Conservation (phyloP, 768 basidiomycete species). For the Leucosporidium creatinivorum region DNA sequence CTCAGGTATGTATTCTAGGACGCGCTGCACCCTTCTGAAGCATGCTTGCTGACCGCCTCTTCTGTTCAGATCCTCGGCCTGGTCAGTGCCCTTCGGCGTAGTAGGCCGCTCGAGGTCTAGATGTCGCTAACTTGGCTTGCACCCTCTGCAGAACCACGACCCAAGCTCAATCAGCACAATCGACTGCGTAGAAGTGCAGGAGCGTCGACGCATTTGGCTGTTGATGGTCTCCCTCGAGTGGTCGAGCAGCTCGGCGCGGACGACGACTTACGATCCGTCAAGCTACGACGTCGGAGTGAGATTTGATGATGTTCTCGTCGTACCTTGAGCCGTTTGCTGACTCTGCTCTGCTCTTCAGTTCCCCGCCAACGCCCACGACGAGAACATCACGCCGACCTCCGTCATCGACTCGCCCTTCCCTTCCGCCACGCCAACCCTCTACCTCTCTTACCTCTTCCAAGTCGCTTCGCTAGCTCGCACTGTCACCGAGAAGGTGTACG, state of each 20-base stretch:
- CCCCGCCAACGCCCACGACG: slow-evolving; percentile 22
- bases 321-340: not conserved
- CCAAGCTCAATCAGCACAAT: not conserved
- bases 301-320: no score
- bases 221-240: slow-evolving; percentile 22
- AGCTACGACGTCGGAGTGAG: slow-evolving; percentile 19
- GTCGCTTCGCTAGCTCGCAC: slow-evolving; percentile 1
- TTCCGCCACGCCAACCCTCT: slow-evolving; percentile 16
- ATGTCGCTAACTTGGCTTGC: no score
- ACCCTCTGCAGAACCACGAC: slow-evolving; percentile 19
- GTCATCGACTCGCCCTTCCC: slow-evolving; percentile 6
- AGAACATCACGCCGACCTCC: slow-evolving; percentile 11
- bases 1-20: not conserved
- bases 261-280: slow-evolving; percentile 2
- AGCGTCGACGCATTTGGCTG: slow-evolving; percentile 27
- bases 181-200: slow-evolving; percentile 14
- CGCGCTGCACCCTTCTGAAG: no score
- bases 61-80: slow-evolving; percentile 6
- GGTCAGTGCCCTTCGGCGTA: not conserved
- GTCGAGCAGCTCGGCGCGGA: slow-evolving; percentile 10
- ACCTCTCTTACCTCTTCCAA: slow-evolving; percentile 4
- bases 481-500: slow-evolving; percentile 10
- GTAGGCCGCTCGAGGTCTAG: no score
- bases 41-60: not conserved
- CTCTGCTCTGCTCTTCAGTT: not conserved